phyloP scores from a whole-genome alignment of 2,329 filamentous ascomycete genomes.

The Sporothrix inflata region DNA sequence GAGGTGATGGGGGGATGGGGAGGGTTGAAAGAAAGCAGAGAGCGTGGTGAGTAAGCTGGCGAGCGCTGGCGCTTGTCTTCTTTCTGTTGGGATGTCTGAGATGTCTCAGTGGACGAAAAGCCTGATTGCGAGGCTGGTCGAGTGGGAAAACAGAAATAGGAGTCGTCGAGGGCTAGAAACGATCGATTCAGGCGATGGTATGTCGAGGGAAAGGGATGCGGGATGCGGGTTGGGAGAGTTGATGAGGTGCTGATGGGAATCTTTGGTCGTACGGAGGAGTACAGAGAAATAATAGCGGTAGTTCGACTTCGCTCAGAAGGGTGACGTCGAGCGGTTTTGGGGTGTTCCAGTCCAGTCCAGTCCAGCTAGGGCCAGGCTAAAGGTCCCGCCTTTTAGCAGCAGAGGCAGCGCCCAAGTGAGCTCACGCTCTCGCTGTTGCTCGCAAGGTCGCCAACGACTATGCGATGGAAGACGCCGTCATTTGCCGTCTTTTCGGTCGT shows the following conservation, averaged over 20 bases:
- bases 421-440: neutral
- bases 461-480: conserved; percentile 10
- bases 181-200: neutral
- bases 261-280: neutral
- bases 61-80: neutral
- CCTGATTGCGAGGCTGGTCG: neutral
- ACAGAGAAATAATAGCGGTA: neutral
- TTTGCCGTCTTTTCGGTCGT: neutral
- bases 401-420: neutral
- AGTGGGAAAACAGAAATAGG: neutral
- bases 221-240: neutral
- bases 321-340: conserved; percentile 16
- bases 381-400: conserved; percentile 2
- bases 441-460: neutral
- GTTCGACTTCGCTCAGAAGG: neutral
- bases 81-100: neutral
- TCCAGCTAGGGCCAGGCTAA: neutral
- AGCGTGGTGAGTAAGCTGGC: conserved; percentile 25
- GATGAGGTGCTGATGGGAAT: conserved; percentile 4
- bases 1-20: neutral
- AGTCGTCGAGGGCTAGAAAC: neutral
- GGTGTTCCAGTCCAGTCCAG: neutral
- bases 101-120: neutral
- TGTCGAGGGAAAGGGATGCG: neutral
- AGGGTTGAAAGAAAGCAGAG: neutral